Evolutionary conservation across 116 monocot genomes (phyloP), one percentile per base, ranked within the genome.

Genomic region (Cymodocea nodosa): DNA sequence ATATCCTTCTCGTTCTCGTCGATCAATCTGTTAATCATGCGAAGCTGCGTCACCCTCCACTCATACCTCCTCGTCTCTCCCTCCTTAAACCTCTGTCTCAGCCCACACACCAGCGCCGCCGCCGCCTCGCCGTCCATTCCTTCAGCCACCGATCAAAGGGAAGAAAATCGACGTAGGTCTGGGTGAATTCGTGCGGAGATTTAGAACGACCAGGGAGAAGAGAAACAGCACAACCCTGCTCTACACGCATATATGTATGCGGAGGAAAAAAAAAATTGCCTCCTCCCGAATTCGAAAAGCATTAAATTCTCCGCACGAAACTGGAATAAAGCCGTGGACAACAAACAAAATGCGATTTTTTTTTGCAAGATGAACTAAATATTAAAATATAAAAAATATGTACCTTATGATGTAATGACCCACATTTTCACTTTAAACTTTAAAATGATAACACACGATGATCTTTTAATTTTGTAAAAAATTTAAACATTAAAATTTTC

Each of bases 21-120:
- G 16, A 79, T 51, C 78, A 83, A 72, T 69, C 36, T 68, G 5
- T 23, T 4, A 17, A 83, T 23, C 24, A 18, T 60, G 52, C 44
- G 17, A 12, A 83, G 59, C 70, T 83, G 83, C 49, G 52, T 57
- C 49, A 60, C 63, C 66, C 83, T 59, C 83, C 83, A 83, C 50
- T 73, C 75, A 62, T 75, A 79, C 19, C 35, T 40, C 69, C 53
- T 59, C 58, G 83, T 83, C 73, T 35, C 61, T 30, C 83, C 76
- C 10, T 63, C 62, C 56, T 2, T 36, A 66, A 75, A 79, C 59
- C 52, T 66, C 60, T 16, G 0, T 44, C 83, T 15, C 40, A 83
- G 62, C 60, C 60, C 75, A 34, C 23, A 15, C 62, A 83, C 68
- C 35, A 83, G 35, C 78, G 34, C 71, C 23, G 61, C 51, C 65